Evolutionary conservation across 371 early-diverging fungal genomes (phyloP).

Genomic region (Mortierella sp.): DNA sequence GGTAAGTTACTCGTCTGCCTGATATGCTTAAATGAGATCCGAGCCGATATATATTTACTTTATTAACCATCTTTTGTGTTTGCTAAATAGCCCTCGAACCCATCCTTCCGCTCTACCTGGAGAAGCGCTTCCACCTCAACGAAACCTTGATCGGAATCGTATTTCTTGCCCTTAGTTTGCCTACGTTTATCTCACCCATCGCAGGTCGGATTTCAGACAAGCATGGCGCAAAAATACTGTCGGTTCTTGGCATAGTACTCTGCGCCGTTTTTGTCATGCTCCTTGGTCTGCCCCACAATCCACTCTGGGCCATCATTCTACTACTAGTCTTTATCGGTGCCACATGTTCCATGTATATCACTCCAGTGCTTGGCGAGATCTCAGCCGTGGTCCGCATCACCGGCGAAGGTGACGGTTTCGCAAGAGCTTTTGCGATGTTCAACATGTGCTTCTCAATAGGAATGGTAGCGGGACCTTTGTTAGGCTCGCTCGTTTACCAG

Average conservation of each 20-base stretch:
- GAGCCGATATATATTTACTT: neutral
- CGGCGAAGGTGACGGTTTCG: constrained; percentile 60
- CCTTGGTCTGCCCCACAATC: constrained; percentile 53
- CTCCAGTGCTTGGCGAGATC: constrained; percentile 62
- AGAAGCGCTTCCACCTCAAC: constrained; percentile 62
- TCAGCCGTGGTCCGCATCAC: constrained; percentile 57
- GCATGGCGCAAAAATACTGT: constrained; percentile 58
- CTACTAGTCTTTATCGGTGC: constrained; percentile 59
- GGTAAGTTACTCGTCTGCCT: constrained; percentile 14
- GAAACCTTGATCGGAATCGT: constrained; percentile 66
- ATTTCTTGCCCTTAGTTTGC: constrained; percentile 63
- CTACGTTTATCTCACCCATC: constrained; percentile 61
- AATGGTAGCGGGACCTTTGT: constrained; percentile 41
- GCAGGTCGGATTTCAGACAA: constrained; percentile 61
- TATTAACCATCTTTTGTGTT: neutral
- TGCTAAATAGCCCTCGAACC: constrained; percentile 56
- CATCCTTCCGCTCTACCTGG: constrained; percentile 64
- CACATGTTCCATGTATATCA: constrained; percentile 54
- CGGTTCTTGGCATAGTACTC: constrained; percentile 49
- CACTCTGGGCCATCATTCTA: constrained; percentile 54
- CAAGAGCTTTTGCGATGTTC: constrained; percentile 61
- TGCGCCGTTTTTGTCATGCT: constrained; percentile 55
- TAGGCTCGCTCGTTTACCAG: constrained; percentile 39
- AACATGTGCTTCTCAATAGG: constrained; percentile 61
- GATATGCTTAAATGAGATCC: too few species aligned